phyloP scores from a whole-genome alignment of 495 filamentous ascomycete species.

The Penicillium lagena region DNA sequence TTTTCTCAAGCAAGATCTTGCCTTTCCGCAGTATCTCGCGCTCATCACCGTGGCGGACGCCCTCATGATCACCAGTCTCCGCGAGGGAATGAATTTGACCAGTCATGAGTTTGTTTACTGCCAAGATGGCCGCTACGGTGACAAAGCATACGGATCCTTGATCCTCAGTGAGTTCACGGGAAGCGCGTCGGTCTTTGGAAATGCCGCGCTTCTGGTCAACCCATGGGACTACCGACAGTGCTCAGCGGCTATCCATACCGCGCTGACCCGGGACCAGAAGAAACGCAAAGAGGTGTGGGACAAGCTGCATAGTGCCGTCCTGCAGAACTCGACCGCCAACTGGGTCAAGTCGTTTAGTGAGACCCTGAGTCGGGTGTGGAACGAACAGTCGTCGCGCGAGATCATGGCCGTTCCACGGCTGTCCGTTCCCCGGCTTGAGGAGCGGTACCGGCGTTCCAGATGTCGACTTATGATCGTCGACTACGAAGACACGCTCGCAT shows the following conservation, averaged over 20 bases:
- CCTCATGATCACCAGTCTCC: constrained; percentile 85
- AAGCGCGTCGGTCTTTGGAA: constrained; percentile 75
- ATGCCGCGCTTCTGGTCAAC: constrained; percentile 70
- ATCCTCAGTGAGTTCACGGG: constrained; percentile 94
- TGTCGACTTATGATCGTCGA: constrained; percentile 81
- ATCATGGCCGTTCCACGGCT: constrained; percentile 79
- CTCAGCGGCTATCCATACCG: constrained; percentile 72
- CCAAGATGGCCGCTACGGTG: constrained; percentile 71
- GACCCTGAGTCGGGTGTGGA: constrained; percentile 63
- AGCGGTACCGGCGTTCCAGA: constrained; percentile 56
- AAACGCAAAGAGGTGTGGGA: constrained; percentile 71
- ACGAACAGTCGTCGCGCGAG: constrained; percentile 76
- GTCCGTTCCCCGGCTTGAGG: constrained; percentile 53
- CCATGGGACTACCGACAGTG: constrained; percentile 89
- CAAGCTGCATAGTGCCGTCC: constrained; percentile 65
- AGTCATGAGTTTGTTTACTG: constrained; percentile 89
- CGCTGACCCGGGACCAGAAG: constrained; percentile 65
- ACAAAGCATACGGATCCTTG: constrained; percentile 76
- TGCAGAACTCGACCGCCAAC: constrained; percentile 71
- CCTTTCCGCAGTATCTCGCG: constrained; percentile 83
- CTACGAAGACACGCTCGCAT: constrained; percentile 85
- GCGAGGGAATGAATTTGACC: constrained; percentile 93
- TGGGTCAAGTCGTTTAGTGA: constrained; percentile 74
- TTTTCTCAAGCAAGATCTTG: constrained; percentile 92
- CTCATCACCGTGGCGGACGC: constrained; percentile 82